phyloP scores from a whole-genome alignment of 1,284 basidiomycete genomes.

The Sporisorium exsertum region DNA sequence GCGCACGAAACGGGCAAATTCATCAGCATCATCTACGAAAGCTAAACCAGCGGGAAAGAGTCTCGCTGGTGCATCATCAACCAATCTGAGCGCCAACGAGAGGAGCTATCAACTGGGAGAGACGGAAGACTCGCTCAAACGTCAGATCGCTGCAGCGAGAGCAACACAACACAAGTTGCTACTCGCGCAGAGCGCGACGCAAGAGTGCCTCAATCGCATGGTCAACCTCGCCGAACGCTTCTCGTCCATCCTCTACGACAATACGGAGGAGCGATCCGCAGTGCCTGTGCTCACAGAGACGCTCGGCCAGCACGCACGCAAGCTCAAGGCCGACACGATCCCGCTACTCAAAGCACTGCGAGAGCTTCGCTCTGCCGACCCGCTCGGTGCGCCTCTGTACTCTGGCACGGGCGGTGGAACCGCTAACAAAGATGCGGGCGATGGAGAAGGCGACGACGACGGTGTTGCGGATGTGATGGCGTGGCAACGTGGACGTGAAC shows the following conservation, averaged over 20 bases:
- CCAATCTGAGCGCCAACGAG: conserved; percentile 30
- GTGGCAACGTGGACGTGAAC: conserved; percentile 59
- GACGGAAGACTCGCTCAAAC: conserved; percentile 49
- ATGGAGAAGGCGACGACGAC: conserved; percentile 21
- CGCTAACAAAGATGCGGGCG: conserved; percentile 2
- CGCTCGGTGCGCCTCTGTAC: conserved; percentile 51
- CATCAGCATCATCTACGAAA: conserved; percentile 7
- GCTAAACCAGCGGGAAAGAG: conserved; percentile 20
- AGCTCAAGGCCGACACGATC: conserved; percentile 48
- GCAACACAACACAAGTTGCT: conserved; percentile 48
- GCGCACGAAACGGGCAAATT: conserved; percentile 25
- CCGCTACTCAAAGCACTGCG: conserved; percentile 46
- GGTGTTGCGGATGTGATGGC: conserved; percentile 25
- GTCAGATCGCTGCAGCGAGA: conserved; percentile 45
- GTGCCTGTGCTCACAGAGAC: conserved; percentile 24
- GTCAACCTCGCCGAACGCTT: conserved; percentile 32
- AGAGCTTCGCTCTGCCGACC: conserved; percentile 46
- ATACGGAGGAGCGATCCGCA: conserved; percentile 3
- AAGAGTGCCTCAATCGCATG: conserved; percentile 33
- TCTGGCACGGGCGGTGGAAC: conserved; percentile 4
- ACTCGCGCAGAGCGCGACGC: conserved; percentile 32
- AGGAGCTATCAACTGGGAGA: conserved; percentile 50
- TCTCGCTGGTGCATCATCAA: conserved; percentile 10
- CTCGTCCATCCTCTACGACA: conserved; percentile 24
- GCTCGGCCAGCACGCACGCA: conserved; percentile 41